Evolutionary conservation across 305 asterid genomes (phyloP), one percentile per base, ranked within the genome.

Genomic region (Fraxinus angustifolia): DNA sequence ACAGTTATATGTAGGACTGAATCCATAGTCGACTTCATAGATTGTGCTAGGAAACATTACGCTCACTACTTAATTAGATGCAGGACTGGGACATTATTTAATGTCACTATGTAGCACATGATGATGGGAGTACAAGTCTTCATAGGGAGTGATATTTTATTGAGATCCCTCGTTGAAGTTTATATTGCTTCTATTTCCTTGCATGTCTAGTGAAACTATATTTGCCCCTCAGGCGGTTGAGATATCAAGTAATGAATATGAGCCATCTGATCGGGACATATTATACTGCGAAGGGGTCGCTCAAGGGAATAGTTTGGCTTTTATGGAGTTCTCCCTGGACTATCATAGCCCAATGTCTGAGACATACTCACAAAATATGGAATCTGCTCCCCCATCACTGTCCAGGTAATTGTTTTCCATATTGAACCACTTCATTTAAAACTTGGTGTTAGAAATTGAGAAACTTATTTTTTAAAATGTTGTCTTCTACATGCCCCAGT

Each of bases 261-360:
- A 93, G 70, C 99, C 99, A 19, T 85, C 97, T 10, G 98, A 95
- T 85, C 91, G 89, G 70, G 99, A 95, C 87, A 93, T 95, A 87
- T 87, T 95, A 73, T 91, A 90, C 79, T 94, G 98, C 4, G 99
- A 95, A 89, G 99, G 98, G 83, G 97, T 95, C 60, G 93, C 99
- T 50, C 98, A 91, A 88, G 99, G 99, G 68, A 95, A 91, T 38
- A 97, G 97, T 81, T 88, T 95, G 90, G 96, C 98, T 65, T 89
- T 92, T 71, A 91, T 93, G 97, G 99, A 95, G 90, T 95, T 95
- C 88, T 88, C 92, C 75, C 79, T 95, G 85, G 99, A 95, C 76
- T 97, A 93, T 71, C 99, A 93, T 8, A 93, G 98, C 89, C 97
- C 98, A 58, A 91, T 95, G 98, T 93, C 97, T 2, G 99, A 95